Base-by-base conservation (phyloP, 2,329 filamentous ascomycete species). In the Arthroderma sp. region DNA sequence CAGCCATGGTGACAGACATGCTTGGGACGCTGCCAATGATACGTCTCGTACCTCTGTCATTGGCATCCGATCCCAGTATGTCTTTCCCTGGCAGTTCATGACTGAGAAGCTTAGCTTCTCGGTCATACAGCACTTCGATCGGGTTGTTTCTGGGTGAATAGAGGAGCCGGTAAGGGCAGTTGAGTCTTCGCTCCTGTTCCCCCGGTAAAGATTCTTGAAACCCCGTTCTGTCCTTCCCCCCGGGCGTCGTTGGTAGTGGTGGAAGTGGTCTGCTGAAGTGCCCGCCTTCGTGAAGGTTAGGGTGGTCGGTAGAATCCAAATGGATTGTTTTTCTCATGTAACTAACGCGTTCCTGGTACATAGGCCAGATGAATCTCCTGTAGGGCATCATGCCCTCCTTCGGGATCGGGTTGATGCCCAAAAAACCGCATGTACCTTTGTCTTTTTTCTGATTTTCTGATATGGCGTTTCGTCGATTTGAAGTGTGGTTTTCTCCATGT, bases 1-100 rank as follows among this genome's bases (percentile, higher is more conserved):
- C n/a, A 54, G 54, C 15, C 38, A 11, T 5, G 17, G 31, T 21
- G 51, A 28, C 1, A 31, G 17, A 23, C 19, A 25, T 23, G 31
- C 51, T 23, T 63, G 61, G 61, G 38, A 59, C 11, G 60, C 57
- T 49, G 61, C 60, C 58, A 63, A 63, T 33, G 59, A 53, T 6
- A 25, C 41, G 37, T 58, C 59, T 13, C 59, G 55, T 25, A 19
- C 31, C 39, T 21, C 44, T 28, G 25, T 58, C 19, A 19, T 56
- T 53, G 49, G 44, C 3, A 49, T 57, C 38, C 31, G 37, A 21
- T 58, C 52, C 33, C 39, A 33, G 54, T 53, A 39, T 33, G 51
- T 41, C 15, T 56, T 52, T 11, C 55, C 55, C 23, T 54, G 31
- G 25, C 61, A 55, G 56, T 25, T 60, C 6, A 53, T 58, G 47